These are phyloP conservation scores for Entonaema liquescens DNA, from an alignment of 495 filamentous ascomycete genomes.

Conservation along the genomic window DNA sequence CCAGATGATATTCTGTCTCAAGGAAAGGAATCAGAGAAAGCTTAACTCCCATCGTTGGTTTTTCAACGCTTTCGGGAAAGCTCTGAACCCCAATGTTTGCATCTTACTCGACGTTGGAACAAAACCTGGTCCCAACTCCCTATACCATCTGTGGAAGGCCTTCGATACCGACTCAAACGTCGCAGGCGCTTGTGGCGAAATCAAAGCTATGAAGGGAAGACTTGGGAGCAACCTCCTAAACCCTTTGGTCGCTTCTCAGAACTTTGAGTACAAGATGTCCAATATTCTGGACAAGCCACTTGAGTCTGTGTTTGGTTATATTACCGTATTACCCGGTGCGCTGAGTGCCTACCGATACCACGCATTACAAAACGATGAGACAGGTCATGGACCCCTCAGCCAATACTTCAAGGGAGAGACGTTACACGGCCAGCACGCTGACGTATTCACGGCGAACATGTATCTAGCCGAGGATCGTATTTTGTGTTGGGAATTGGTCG, in stretches of 20 bases:
- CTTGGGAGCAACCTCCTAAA: conserved; percentile 85
- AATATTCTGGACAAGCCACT: conserved; percentile 98
- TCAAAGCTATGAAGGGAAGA: conserved; percentile 93
- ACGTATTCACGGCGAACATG: conserved; percentile 99
- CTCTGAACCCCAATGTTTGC: conserved; percentile 94
- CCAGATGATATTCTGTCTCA: conserved; percentile 98
- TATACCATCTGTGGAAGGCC: conserved; percentile 99
- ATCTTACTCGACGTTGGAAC: conserved; percentile 97
- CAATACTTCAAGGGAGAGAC: conserved; percentile 99
- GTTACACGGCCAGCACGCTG: conserved; percentile 93
- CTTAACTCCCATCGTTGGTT: conserved; percentile 99
- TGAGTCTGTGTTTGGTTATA: conserved; percentile 97
- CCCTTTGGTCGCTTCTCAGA: conserved; percentile 94
- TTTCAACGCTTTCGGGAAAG: conserved; percentile 96
- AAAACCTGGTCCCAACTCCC: conserved; percentile 79
- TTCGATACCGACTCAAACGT: conserved; percentile 98
- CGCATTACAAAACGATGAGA: conserved; percentile 95
- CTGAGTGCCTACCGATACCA: conserved; percentile 96
- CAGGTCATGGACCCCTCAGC: conserved; percentile 91
- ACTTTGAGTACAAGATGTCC: conserved; percentile 99
- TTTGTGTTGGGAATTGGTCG: conserved; percentile 98
- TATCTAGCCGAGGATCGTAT: conserved; percentile 99
- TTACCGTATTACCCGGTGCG: conserved; percentile 94
- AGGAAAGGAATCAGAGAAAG: conserved; percentile 98
- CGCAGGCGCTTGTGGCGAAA: conserved; percentile 95